These are phyloP conservation scores for Westerdykella sp. DNA, from an alignment of 2,329 filamentous ascomycete species.

Conservation along the genomic window DNA sequence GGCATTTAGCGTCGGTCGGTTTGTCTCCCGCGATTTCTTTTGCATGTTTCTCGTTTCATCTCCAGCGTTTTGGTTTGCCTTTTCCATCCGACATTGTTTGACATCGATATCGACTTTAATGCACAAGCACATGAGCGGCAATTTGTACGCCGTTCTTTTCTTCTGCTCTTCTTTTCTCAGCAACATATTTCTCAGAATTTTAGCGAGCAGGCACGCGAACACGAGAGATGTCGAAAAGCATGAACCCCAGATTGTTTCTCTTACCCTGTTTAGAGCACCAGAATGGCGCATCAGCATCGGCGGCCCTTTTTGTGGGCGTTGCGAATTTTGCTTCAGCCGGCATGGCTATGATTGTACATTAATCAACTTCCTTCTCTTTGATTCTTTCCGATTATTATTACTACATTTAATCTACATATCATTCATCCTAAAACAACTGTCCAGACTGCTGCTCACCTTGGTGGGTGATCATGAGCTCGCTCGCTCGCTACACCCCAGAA, in stretches of 20 bases:
- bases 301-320: too few relatives aligned
- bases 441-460: too few relatives aligned
- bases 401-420: too few relatives aligned
- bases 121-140: too few relatives aligned
- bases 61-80: slow-evolving; percentile 14
- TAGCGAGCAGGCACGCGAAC: too few relatives aligned
- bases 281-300: too few relatives aligned
- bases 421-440: too few relatives aligned
- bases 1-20: slow-evolving; percentile 35
- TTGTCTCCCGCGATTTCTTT: slow-evolving; percentile 13
- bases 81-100: neutral
- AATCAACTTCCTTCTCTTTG: neutral
- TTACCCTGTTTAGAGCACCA: neutral
- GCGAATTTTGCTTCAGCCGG: slow-evolving; percentile 3
- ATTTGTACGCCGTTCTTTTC: slow-evolving; percentile 6
- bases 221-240: too few relatives aligned
- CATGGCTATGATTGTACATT: slow-evolving; percentile 13
- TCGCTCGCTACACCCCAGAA: neutral
- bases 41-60: slow-evolving; percentile 12
- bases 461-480: neutral
- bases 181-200: slow-evolving; percentile 3
- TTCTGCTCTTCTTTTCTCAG: slow-evolving; percentile 13
- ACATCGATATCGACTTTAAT: too few relatives aligned
- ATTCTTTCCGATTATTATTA: too few relatives aligned
- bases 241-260: too few relatives aligned